Evolutionary conservation across 163 green algal genomes (phyloP), one percentile per base, ranked within the genome.

Genomic region (Scenedesmus sp.): DNA sequence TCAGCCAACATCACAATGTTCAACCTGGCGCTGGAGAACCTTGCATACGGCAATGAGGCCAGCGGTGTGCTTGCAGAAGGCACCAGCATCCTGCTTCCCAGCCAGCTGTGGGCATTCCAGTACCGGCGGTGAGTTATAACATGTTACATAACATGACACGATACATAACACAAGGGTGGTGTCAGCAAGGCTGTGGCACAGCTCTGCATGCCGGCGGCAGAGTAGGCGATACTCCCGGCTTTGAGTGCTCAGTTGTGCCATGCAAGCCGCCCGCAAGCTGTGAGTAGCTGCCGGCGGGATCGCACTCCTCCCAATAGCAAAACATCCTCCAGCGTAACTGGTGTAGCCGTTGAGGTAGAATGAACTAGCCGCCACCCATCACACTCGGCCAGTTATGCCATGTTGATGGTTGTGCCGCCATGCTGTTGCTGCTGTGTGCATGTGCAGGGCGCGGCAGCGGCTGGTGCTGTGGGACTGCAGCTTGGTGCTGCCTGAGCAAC

Each of bases 61-160:
- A 70, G 26, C 15, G 18, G n/a, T 0, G 1, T 55, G 4, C 56
- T 81, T 64, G 88, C 88, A 16, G 88, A 91, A 20, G 88, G 88
- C 15, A 91, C 81, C 77, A 87, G 76, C 76, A 87, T 91, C 2
- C 15, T 91, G 87, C 76, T 91, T 16, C 64, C 59, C 6, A 91
- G 76, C 74, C 73, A 87, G 55, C 87, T 91, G 54, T 91, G 87
- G 87, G 56, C 87, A 0, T 87, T 91, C 55, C 57, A 74, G 20
- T 87, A 91, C 76, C 87, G 15, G n/a, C 67, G 87, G 74, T 91
- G 59, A 1, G 59, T 64, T 64, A 1, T 64, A 15, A 64, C 59
- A 15, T 64, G 59, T 64, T 46, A 46, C 0, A 46, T 1, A 46
- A 46, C 0, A 46, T 46, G 34, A 46, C 34, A 46, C 0, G 0